Evolutionary conservation across 2,329 filamentous ascomycete genomes (phyloP).

Genomic region (Penicillium sp.): DNA sequence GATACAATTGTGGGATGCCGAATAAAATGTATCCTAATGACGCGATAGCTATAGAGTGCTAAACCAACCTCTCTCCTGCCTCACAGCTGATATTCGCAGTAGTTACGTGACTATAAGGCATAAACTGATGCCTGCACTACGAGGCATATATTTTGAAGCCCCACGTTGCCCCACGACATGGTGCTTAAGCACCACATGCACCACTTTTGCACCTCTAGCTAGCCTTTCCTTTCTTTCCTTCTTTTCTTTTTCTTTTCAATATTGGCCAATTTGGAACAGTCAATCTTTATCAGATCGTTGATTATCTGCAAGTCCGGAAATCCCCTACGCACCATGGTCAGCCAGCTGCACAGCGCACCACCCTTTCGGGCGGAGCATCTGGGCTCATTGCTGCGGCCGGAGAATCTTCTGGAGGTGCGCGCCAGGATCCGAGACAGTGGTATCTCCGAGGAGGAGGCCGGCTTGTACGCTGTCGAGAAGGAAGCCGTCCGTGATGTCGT

Average conservation of each 20-base stretch:
- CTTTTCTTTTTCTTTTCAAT: neutral
- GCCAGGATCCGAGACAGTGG: slow-evolving; percentile 18
- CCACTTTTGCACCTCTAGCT: slow-evolving; percentile 1
- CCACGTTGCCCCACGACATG: slow-evolving; percentile 4
- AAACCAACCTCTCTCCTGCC: too few species aligned
- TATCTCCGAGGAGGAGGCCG: slow-evolving; percentile 18
- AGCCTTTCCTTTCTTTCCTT: neutral
- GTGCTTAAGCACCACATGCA: slow-evolving; percentile 4
- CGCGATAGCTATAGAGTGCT: too few species aligned
- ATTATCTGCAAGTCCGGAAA: neutral
- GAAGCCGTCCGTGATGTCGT: slow-evolving; percentile 19
- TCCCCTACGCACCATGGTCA: slow-evolving; percentile 6
- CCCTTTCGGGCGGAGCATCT: slow-evolving; percentile 23
- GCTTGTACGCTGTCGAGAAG: slow-evolving; percentile 16
- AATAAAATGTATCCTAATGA: too few species aligned
- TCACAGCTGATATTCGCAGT: too few species aligned
- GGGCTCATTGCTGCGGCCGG: slow-evolving; percentile 21
- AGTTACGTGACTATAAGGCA: too few species aligned
- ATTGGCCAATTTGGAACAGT: neutral
- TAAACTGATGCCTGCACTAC: too few species aligned
- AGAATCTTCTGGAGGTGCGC: slow-evolving; percentile 17
- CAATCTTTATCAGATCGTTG: neutral
- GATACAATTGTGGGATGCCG: too few species aligned
- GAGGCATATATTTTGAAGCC: neutral
- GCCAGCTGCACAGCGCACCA: slow-evolving; percentile 18